Evolutionary conservation across 2,329 filamentous ascomycete species (phyloP), one percentile per base, ranked within the genome.

Genomic region (Alternaria alternata): DNA sequence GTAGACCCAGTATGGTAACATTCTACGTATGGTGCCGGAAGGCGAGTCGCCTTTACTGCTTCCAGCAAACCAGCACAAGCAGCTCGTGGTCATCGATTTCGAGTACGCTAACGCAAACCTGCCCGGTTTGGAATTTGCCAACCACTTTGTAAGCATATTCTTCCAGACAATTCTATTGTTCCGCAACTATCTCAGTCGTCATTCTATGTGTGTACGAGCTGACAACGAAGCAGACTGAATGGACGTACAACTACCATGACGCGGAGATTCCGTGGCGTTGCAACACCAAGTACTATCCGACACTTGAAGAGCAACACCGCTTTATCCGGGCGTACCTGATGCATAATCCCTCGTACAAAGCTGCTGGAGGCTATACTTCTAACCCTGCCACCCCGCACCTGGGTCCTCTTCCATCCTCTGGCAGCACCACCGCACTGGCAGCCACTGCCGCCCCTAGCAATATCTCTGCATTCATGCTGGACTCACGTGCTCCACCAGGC

Each of bases 181-280:
- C 2, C 14, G 4, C 7, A 14, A 22, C 6, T 38, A 24, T 43
- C 16, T n/a, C n/a, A 5, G 7, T 38, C 34, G 6, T n/a, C 18
- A 48, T 54, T 47, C 22, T 11, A n/a, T 22, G 14, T 22, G 7
- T 36, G 36, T 36, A 34, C 24, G 8, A 30, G 28, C 57, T 59
- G 16, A 59, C 30, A n/a, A 36, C 65, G 20, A 14, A 20, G 4
- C 32, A 87, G 85, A 88, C 92, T 1, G 95, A 99, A 80, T 99
- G 95, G 95, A 91, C 92, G 70, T 98, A 98, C 84, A 94, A 99
- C 80, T 99, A 99, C 79, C 94, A 97, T 75, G 89, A 95, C 74
- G 79, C 87, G 3, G 81, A 83, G 28, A 81, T 80, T 32, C 83
- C 92, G 0, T 88, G 87, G 81, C 87, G 84, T 26, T 94, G 92